Percentiles rank a stretch among this genome's conserved stretches.
phyloP scores from a whole-genome alignment of 257 asterid genomes.

The Solanum pennellii region DNA sequence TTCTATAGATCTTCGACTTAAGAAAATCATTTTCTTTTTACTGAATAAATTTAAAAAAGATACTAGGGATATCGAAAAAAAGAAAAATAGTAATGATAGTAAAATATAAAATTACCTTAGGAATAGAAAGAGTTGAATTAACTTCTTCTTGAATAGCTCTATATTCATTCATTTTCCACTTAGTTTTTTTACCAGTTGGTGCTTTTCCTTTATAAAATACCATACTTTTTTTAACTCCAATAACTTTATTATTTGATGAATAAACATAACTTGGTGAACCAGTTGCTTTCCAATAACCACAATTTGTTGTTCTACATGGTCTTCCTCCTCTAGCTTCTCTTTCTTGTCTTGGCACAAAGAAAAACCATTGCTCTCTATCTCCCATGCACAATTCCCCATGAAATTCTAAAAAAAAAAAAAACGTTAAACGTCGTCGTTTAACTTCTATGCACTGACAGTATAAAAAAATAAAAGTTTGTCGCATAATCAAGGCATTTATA shows the following conservation, averaged over 20 bases:
- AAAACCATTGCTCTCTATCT: slow-evolving; percentile 78
- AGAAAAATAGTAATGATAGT: not conserved
- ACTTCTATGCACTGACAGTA: not conserved
- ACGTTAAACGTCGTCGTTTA: not conserved
- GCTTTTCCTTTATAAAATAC: slow-evolving; percentile 74
- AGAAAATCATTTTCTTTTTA: not conserved
- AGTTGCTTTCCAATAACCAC: slow-evolving; percentile 90
- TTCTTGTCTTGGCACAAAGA: slow-evolving; percentile 55
- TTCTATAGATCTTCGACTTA: not conserved
- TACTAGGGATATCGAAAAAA: not conserved
- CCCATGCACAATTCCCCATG: slow-evolving; percentile 60
- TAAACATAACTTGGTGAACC: slow-evolving; percentile 71
- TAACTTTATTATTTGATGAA: slow-evolving; percentile 39
- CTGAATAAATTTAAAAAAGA: not conserved
- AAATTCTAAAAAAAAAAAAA: slow-evolving; percentile 14
- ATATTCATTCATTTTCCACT: slow-evolving; percentile 79
- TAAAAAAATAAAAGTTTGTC: too few species aligned
- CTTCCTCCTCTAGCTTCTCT: slow-evolving; percentile 66
- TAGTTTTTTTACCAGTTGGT: slow-evolving; percentile 54
- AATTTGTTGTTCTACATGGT: slow-evolving; percentile 50
- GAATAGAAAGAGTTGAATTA: slow-evolving; percentile 9
- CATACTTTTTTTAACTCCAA: slow-evolving; percentile 72
- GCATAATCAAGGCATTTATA: not conserved
- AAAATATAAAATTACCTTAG: slow-evolving; percentile 22
- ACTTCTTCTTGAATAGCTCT: slow-evolving; percentile 44